phyloP scores from a whole-genome alignment of 2,329 filamentous ascomycete genomes.

The Orbilia javanica region DNA sequence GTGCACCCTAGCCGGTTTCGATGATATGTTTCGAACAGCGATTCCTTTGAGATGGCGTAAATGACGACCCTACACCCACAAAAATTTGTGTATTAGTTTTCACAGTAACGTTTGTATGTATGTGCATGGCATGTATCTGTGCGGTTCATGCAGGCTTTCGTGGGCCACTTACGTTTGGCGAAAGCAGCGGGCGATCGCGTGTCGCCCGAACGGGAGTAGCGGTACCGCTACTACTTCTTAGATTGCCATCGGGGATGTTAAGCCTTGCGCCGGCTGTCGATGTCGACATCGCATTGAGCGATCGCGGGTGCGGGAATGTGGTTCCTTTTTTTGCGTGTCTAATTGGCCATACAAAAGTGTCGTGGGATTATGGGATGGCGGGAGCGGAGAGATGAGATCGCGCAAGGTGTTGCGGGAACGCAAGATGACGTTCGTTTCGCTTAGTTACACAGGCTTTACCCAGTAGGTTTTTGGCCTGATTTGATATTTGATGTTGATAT shows the following conservation, averaged over 20 bases:
- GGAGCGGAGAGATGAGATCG: slow-evolving; percentile 40
- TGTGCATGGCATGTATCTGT: neutral
- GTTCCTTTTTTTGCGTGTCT: neutral
- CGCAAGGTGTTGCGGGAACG: slow-evolving; percentile 51
- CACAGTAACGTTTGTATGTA: neutral
- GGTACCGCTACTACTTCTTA: slow-evolving; percentile 46
- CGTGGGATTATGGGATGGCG: slow-evolving; percentile 8
- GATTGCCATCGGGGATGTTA: slow-evolving; percentile 31
- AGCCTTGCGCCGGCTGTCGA: slow-evolving; percentile 51
- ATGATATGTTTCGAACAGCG: slow-evolving; percentile 55
- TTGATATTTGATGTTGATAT: slow-evolving; percentile 9
- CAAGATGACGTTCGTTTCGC: slow-evolving; percentile 54
- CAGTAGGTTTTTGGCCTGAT: neutral
- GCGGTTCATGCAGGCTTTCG: slow-evolving; percentile 1
- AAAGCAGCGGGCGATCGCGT: slow-evolving; percentile 59
- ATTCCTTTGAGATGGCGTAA: slow-evolving; percentile 60
- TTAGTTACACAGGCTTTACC: slow-evolving; percentile 22
- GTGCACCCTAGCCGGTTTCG: slow-evolving; percentile 29
- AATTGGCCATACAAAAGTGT: slow-evolving; percentile 38
- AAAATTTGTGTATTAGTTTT: neutral
- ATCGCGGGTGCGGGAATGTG: slow-evolving; percentile 7
- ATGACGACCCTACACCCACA: slow-evolving; percentile 55
- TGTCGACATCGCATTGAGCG: slow-evolving; percentile 58
- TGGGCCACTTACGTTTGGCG: slow-evolving; percentile 57
- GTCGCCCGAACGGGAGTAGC: slow-evolving; percentile 50